Base-by-base conservation (phyloP, 495 filamentous ascomycete species). In the Cercophora newfieldiana region DNA sequence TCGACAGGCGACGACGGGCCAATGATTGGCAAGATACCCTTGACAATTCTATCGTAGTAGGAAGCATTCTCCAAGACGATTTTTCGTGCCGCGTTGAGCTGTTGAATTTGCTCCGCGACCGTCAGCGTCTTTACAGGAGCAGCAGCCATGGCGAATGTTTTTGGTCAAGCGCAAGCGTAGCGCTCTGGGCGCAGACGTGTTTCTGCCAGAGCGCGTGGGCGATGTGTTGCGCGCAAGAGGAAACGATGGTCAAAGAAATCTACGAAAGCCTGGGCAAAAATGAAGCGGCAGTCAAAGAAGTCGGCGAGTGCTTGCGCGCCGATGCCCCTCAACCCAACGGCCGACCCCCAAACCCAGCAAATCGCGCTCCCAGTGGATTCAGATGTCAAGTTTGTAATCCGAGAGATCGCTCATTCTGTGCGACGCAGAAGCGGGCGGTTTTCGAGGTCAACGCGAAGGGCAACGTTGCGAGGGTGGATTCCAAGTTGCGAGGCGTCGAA, bases 41-140 rank as follows among this genome's bases (percentile, higher is more conserved):
- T 90, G 63, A 98, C 86, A 75, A 99, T 93, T 74, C 91, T 91
- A 30, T 89, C 87, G 80, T 97, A 99, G 77, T 93, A 90, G 64
- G 84, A 82, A 31, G 92, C 80, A 78, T 97, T 92, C 50, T 86
- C 86, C 53, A 97, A 85, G 48, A 94, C 93, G 55, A 98, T 88
- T 70, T 90, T 90, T 67, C 95, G 92, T 59, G 95, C 96, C 37
- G 86, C 85, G 69, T 93, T 88, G 59, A 99, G 89, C 80, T 97
- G 93, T 64, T 85, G 82, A 68, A 98, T 82, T 78, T 94, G 91
- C 71, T 91, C 87, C 67, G 80, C 80, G 59, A 92, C 83, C 37
- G 88, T 83, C 55, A 87, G 80, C n/a, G 72, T 65, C 65, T 71
- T 69, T 70, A 76, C 68, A 51, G 76, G 48, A 4, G 75, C 66